phyloP scores from a whole-genome alignment of 192 early-diverging fungal genomes.

The Backusella mclennaniae region DNA sequence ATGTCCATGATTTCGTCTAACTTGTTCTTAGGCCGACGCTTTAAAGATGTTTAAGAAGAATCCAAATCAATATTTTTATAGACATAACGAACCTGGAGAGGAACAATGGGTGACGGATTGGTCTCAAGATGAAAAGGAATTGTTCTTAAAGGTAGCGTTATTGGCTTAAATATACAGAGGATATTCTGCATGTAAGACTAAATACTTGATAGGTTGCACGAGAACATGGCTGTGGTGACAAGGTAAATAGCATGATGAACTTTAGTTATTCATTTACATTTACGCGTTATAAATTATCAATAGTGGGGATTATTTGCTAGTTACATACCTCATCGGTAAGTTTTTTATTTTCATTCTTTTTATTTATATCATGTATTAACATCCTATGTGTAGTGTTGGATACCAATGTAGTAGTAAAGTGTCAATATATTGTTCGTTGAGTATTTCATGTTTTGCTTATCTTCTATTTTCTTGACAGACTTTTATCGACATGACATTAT shows the following conservation, averaged over 20 bases:
- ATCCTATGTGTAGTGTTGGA: slow-evolving; percentile 39
- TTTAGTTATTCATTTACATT: neutral
- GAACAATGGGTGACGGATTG: slow-evolving; percentile 78
- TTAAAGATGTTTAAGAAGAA: slow-evolving; percentile 76
- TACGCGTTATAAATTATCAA: neutral
- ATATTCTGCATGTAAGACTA: neutral
- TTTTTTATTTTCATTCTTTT: neutral
- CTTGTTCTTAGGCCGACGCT: slow-evolving; percentile 36
- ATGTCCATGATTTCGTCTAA: no score
- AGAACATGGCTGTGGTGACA: slow-evolving; percentile 60
- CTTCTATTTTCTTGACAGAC: slow-evolving; percentile 17
- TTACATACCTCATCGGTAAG: slow-evolving; percentile 55
- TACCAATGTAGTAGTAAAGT: slow-evolving; percentile 57
- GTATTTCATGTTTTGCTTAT: neutral
- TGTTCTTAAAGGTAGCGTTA: slow-evolving; percentile 53
- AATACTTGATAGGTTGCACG: slow-evolving; percentile 32
- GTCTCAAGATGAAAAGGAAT: slow-evolving; percentile 57
- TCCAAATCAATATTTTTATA: slow-evolving; percentile 77
- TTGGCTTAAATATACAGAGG: neutral
- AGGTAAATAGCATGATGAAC: slow-evolving; percentile 23
- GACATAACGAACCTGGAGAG: slow-evolving; percentile 72
- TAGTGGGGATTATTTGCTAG: slow-evolving; percentile 61
- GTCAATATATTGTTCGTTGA: neutral
- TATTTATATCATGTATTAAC: neutral
- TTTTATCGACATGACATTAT: slow-evolving; percentile 56